Evolutionary conservation across 208 protist genomes (phyloP).

Genomic region (Naegleria fowleri): DNA sequence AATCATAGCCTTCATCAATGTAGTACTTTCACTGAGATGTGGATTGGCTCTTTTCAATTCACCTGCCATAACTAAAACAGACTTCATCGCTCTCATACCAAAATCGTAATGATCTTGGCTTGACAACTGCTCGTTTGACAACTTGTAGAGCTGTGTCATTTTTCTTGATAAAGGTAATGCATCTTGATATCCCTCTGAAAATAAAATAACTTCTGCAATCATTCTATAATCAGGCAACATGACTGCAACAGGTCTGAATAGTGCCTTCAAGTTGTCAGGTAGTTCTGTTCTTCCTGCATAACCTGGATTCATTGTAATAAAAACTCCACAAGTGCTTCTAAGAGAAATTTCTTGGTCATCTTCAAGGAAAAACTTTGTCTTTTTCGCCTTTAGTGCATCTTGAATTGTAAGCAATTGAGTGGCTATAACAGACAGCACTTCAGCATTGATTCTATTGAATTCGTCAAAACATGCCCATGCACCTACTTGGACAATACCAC

Average conservation of each 20-base stretch:
- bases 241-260: conserved; percentile 93
- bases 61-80: conserved; percentile 95
- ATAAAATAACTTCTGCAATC: conserved; percentile 96
- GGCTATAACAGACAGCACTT: conserved; percentile 95
- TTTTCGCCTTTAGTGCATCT: conserved; percentile 61
- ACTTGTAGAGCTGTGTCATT: conserved; percentile 96
- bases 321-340: conserved; percentile 84
- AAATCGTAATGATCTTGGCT: conserved; percentile 96
- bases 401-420: conserved; percentile 92
- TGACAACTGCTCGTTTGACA: conserved; percentile 94
- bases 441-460: conserved; percentile 98
- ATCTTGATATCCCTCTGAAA: conserved; percentile 90
- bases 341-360: conserved; percentile 86
- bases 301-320: conserved; percentile 99
- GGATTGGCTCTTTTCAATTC: conserved; percentile 90
- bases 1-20: conserved; percentile 92
- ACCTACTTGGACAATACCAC: conserved; percentile 88
- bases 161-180: conserved; percentile 88
- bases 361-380: conserved; percentile 76
- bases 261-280: conserved; percentile 95
- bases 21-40: conserved; percentile 89
- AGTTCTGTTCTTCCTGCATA: conserved; percentile 97
- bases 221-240: conserved; percentile 97
- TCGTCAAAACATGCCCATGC: conserved; percentile 97
- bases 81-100: conserved; percentile 96